These are phyloP conservation scores for Dictyostelium brefeldianum DNA, from an alignment of 78 protist species.

Conservation along the genomic window DNA sequence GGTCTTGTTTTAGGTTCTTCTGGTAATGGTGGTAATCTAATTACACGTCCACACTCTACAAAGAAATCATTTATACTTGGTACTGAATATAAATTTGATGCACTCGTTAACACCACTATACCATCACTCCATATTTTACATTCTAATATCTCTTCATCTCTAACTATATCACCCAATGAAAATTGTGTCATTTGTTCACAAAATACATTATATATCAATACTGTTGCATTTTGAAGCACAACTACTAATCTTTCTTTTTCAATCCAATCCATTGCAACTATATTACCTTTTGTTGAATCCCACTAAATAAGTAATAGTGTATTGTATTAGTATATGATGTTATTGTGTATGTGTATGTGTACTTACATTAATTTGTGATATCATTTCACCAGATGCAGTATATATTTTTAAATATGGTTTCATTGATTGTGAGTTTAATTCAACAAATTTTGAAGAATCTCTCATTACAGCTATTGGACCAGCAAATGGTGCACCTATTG, in stretches of 20 bases:
- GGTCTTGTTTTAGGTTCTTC: conserved; percentile 23
- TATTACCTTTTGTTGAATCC: conserved; percentile 34
- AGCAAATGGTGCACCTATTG: conserved; percentile 65
- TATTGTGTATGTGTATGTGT: background rate
- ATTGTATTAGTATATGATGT: background rate
- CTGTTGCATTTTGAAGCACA: conserved; percentile 42
- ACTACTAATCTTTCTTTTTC: conserved; percentile 62
- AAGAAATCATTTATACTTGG: conserved; percentile 24
- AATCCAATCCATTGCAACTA: conserved; percentile 71
- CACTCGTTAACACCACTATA: conserved; percentile 22
- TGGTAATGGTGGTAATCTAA: conserved; percentile 7
- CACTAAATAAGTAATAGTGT: background rate
- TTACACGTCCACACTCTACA: conserved; percentile 21
- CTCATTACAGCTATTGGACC: conserved; percentile 67
- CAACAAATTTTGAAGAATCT: conserved; percentile 49
- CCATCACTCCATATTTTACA: conserved; percentile 67
- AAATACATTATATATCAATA: conserved; percentile 62
- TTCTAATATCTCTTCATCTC: conserved; percentile 41
- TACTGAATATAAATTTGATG: conserved; percentile 14
- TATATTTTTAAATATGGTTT: conserved; percentile 24
- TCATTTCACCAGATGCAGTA: conserved; percentile 37
- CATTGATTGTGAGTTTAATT: conserved; percentile 28
- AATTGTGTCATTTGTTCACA: conserved; percentile 36
- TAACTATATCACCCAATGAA: conserved; percentile 13
- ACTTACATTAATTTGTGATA: conserved; percentile 33